Base-by-base conservation (phyloP, 192 early-diverging fungal species). In the Backusella sp. region DNA sequence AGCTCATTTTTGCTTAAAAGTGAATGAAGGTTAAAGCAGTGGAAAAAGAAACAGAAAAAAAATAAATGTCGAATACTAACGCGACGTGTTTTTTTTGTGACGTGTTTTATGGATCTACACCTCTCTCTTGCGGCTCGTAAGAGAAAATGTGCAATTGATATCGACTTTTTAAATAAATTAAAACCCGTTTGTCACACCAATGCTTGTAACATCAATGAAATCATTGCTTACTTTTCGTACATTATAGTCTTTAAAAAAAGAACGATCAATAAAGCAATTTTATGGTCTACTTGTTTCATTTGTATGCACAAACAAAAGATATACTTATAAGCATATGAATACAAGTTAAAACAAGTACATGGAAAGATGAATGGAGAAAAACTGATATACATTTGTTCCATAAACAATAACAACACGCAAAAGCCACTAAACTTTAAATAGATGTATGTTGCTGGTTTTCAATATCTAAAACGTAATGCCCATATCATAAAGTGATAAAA, bases 21-120 rank as follows among this genome's bases (percentile, higher is more conserved):
- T 62, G 56, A 62, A 62, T 59, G 11, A 59, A 59, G 8, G 23
- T 23, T 59, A 23, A 23, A 59, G 19, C 17, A 26, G 23, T 1
- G 23, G 9, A 28, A 62, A 59, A 23, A n/a, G n/a, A 28, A 62
- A 9, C 21, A 62, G 9, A 1, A 62, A 62, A 56, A 56, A 8
- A 56, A 4, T 8, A 21, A 56, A 56, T 21, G 11, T 15, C 9
- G 26, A 59, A 21, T 53, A 23, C 6, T 6, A 23, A 4, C 56
- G 56, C 56, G 56, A 62, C 56, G 56, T 62, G 56, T 62, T 62
- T 62, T 62, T 59, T 62, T 23, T 62, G 53, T 59, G 53, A 59
- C 23, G 4, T 28, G 4, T 23, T 21, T 23, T 26, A 12, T 59
- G 8, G 1, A 11, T 59, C 53, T 4, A 5, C 15, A 39, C 11